phyloP scores from a whole-genome alignment of 805 yeast species.

The Cyberlindnera subsufficiens region DNA sequence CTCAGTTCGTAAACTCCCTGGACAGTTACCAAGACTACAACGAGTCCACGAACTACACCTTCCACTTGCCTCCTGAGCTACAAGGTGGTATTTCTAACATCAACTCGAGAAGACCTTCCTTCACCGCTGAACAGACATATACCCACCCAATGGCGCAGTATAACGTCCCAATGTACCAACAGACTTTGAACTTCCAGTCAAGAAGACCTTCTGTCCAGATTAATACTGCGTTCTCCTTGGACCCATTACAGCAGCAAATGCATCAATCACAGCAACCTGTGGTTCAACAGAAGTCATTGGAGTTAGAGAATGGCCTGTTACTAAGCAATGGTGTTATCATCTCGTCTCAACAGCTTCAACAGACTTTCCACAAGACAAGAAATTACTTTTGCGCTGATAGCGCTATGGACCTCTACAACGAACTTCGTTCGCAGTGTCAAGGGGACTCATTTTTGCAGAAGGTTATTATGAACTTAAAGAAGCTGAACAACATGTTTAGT shows the following conservation, averaged over 20 bases:
- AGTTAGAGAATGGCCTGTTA: conserved; percentile 58
- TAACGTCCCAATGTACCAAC: conserved; percentile 2
- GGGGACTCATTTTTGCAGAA: conserved; percentile 25
- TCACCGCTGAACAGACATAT: conserved; percentile 46
- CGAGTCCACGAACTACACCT: conserved; percentile 4
- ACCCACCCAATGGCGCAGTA: conserved; percentile 26
- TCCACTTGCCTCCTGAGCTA: conserved; percentile 44
- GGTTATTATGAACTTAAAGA: conserved; percentile 21
- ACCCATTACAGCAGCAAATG: conserved; percentile 1
- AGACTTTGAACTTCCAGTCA: conserved; percentile 15
- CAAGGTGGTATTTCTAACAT: conserved; percentile 62
- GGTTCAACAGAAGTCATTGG: conserved; percentile 16
- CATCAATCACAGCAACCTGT: conserved; percentile 12
- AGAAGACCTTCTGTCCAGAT: conserved; percentile 22
- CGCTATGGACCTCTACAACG: conserved; percentile 33
- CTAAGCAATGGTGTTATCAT: conserved; percentile 50
- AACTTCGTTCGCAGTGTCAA: conserved; percentile 28
- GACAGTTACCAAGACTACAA: conserved; percentile 1
- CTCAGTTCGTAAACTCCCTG: conserved; percentile 2
- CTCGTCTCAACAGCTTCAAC: conserved; percentile 52
- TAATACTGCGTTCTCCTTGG: conserved; percentile 4
- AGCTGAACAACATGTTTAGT: conserved; percentile 20
- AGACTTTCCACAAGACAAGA: conserved; percentile 40
- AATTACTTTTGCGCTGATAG: conserved; percentile 49
- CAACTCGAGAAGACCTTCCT: conserved; percentile 66